Evolutionary conservation across 2,329 filamentous ascomycete species (phyloP).

Genomic region (Trichoderma harzianum): DNA sequence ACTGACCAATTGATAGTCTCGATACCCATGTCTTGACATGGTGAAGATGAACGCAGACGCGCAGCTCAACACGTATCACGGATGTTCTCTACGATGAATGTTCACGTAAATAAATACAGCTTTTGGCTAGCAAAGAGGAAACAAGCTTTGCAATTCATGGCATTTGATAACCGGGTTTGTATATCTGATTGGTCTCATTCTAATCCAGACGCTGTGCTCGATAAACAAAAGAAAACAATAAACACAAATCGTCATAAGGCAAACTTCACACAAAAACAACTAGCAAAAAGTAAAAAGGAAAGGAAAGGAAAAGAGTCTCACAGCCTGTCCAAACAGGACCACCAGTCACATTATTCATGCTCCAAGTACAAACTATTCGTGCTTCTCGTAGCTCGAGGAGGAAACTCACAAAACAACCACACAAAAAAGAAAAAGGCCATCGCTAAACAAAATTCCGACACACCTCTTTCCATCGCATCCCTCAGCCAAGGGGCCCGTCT

Average conservation of each 20-base stretch:
- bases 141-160: too few species aligned
- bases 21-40: neutral
- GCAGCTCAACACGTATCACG: neutral
- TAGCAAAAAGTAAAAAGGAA: neutral
- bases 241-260: neutral
- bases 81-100: neutral
- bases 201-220: neutral
- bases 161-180: neutral
- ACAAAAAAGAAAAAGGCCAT: neutral
- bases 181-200: neutral
- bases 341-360: slow-evolving; percentile 4
- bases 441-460: neutral
- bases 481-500: neutral
- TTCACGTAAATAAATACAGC: neutral
- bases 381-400: neutral
- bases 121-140: neutral
- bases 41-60: too few species aligned
- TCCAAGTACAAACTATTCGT: neutral
- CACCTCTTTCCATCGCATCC: neutral
- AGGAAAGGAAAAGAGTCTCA: neutral
- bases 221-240: neutral
- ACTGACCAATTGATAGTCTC: neutral
- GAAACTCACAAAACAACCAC: neutral
- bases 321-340: neutral
- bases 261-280: neutral